A percentile compares a stretch with the other conserved stretches of the same genome.
Evolutionary conservation across 352 stramenopile genomes (phyloP).

Genomic region (Globisporangium paddicum): DNA sequence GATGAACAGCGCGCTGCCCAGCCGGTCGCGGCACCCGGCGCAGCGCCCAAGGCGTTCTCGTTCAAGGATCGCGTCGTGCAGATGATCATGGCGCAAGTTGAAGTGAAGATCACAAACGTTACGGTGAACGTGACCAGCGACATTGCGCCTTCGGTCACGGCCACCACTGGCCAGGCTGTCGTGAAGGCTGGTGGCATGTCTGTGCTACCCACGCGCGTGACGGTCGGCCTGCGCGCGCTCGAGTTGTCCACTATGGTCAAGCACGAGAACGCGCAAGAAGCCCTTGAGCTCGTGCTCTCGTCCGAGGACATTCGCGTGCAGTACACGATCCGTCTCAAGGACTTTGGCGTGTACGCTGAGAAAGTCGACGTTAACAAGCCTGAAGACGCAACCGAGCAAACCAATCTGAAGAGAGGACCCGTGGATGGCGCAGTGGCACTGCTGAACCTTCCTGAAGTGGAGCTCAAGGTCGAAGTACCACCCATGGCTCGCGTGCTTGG

Average conservation of each 20-base stretch:
- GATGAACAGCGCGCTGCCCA: conserved; percentile 22
- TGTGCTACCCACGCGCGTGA: conserved; percentile 31
- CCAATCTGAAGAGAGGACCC: conserved; percentile 17
- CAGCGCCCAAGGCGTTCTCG: conserved; percentile 26
- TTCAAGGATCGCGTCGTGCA: conserved; percentile 66
- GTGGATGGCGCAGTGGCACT: conserved; percentile 21
- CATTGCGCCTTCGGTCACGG: conserved; percentile 16
- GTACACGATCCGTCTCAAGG: conserved; percentile 41
- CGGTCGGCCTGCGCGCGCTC: conserved; percentile 25
- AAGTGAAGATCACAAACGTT: conserved; percentile 44
- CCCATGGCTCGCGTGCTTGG: conserved; percentile 49
- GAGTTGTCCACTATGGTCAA: conserved; percentile 41
- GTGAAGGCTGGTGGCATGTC: background rate
- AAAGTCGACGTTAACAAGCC: conserved; percentile 17
- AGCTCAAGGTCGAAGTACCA: conserved; percentile 45
- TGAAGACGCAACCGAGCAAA: conserved; percentile 11
- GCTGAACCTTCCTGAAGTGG: conserved; percentile 32
- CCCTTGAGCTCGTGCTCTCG: conserved; percentile 41
- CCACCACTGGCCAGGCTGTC: background rate
- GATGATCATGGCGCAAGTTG: conserved; percentile 51
- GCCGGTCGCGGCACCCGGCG: background rate
- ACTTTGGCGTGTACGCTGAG: conserved; percentile 36
- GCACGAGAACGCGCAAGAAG: conserved; percentile 38
- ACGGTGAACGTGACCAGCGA: conserved; percentile 32
- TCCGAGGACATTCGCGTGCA: conserved; percentile 49